These are phyloP conservation scores for Candida succiphila DNA, from an alignment of 805 yeast genomes.

Conservation along the genomic window DNA sequence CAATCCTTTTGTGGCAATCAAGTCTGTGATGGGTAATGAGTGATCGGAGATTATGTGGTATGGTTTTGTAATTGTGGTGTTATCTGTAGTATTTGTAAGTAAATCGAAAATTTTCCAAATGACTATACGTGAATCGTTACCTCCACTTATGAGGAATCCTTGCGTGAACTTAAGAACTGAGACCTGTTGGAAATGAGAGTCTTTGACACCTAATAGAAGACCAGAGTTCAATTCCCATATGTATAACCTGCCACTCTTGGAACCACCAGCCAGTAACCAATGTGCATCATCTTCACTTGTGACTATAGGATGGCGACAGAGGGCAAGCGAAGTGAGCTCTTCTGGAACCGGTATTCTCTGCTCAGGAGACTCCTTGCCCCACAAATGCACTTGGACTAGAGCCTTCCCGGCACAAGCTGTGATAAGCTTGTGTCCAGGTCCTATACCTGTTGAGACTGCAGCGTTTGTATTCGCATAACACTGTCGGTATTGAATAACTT, in stretches of 20 bases:
- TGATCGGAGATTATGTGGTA: slow-evolving; percentile 52
- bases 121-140: slow-evolving; percentile 69
- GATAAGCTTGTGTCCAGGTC: slow-evolving; percentile 43
- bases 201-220: slow-evolving; percentile 55
- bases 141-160: slow-evolving; percentile 62
- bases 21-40: slow-evolving; percentile 33
- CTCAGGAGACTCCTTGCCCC: slow-evolving; percentile 63
- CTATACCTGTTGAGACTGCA: slow-evolving; percentile 34
- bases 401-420: slow-evolving; percentile 67
- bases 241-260: slow-evolving; percentile 66
- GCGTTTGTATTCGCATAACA: slow-evolving; percentile 38
- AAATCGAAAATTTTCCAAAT: slow-evolving; percentile 67
- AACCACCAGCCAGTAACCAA: slow-evolving; percentile 65
- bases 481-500: slow-evolving; percentile 40
- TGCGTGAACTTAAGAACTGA: slow-evolving; percentile 51
- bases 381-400: slow-evolving; percentile 58
- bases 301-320: slow-evolving; percentile 25
- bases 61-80: slow-evolving; percentile 36
- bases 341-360: slow-evolving; percentile 84
- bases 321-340: slow-evolving; percentile 46
- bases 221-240: slow-evolving; percentile 86
- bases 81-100: slow-evolving; percentile 22
- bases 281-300: slow-evolving; percentile 6
- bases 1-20: slow-evolving; percentile 34
- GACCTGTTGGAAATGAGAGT: slow-evolving; percentile 77